Conservation (phyloP, 2,329 filamentous ascomycete genomes). For the Anisogramma anomala region DNA sequence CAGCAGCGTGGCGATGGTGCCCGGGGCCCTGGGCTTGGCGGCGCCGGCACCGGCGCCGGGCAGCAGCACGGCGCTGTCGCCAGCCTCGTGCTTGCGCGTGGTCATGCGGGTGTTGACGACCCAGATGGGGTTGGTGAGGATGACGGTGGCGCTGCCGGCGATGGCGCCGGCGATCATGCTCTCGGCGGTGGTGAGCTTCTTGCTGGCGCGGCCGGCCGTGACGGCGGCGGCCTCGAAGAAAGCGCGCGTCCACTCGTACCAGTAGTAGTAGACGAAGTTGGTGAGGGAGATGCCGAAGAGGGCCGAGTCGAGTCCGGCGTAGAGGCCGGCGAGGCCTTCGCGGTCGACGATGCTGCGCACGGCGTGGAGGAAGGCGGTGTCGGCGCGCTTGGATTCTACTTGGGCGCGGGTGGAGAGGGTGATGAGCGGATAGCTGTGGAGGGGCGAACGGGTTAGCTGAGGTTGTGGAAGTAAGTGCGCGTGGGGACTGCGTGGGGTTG, state of each 20-base stretch:
- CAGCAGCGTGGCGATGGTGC: conserved; percentile 74
- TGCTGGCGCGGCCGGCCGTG: conserved; percentile 59
- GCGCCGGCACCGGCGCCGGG: too few relatives aligned
- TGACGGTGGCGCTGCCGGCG: conserved; percentile 84
- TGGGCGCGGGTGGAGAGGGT: conserved; percentile 95
- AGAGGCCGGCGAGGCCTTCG: conserved; percentile 80
- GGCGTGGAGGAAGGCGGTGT: conserved; percentile 73
- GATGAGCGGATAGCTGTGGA: conserved; percentile 75
- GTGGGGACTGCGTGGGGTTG: background rate
- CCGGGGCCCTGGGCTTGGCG: conserved; percentile 29
- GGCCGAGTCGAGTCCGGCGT: conserved; percentile 85
- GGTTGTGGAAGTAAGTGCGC: background rate
- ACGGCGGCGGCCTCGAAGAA: conserved; percentile 72
- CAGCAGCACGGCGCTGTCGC: conserved; percentile 19
- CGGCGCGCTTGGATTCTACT: conserved; percentile 88
- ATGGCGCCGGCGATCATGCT: conserved; percentile 91
- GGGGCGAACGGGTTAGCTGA: conserved; percentile 7
- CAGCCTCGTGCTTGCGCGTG: conserved; percentile 53
- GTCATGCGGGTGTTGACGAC: conserved; percentile 98
- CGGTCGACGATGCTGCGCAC: conserved; percentile 79
- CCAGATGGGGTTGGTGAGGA: conserved; percentile 98
- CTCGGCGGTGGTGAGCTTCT: conserved; percentile 82
- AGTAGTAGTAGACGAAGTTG: conserved; percentile 99
- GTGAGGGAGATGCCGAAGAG: conserved; percentile 96
- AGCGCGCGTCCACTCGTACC: conserved; percentile 93